Base-by-base conservation (phyloP, 164 flowering plant genomes). In the Magnolia sinica region DNA sequence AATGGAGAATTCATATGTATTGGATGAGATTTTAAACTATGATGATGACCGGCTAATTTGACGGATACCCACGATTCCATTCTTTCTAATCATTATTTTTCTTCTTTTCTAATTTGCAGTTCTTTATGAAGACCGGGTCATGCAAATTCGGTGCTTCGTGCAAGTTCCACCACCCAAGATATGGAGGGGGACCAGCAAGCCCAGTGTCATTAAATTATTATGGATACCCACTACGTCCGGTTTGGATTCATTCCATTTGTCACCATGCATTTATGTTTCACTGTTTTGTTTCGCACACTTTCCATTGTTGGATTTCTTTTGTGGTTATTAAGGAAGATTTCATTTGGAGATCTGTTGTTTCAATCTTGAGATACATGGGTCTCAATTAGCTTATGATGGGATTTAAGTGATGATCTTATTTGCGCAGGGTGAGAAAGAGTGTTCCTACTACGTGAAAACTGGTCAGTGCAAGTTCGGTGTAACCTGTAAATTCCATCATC, bases 401-500 rank as follows among this genome's bases (percentile, higher is more conserved):
- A 55, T 64, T 29, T 49, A 29, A 8, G 37, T 49, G 45, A 70
- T 37, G 45, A 18, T 55, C 22, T 73, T 61, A 20, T 31, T 74
- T 68, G 27, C 6, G 65, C 89, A 96, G 99, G 98, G 97, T 66
- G 98, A 94, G 82, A 91, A 88, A 70, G 99, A 94, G 83, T 96
- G 99, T 78, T 83, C 93, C 70, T 91, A 92, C 83, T 96, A 91
- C 76, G 74, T 92, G 80, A 92, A 89, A 81, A 96, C 97, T 14
- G 97, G 98, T 68, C 92, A 89, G 50, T 94, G 99, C 84, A 96
- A 91, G 82, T 96, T 96, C 81, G 99, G 97, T 66, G 76, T 80
- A 66, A 90, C 95, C 64, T 96, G 99, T 85, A 94, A 94, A 87
- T 96, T 91, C 82, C 98, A 96, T 80, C 99, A 96, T 79, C 98